Conservation (phyloP, 169 alveolate species). For the Plasmodium gonderi region DNA sequence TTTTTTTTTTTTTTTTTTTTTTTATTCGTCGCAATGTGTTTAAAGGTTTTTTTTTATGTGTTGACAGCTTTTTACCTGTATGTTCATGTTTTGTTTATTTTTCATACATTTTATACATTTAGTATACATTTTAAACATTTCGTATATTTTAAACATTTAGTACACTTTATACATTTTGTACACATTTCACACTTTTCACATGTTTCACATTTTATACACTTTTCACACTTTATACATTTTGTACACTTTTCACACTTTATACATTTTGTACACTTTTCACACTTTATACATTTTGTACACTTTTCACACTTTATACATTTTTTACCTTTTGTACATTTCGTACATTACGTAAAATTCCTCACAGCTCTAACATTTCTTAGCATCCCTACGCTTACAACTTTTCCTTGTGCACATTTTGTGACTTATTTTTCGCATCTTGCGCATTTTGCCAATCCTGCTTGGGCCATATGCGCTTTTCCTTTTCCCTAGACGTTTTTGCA, state of each 20-base stretch:
- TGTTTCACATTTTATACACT: not conserved
- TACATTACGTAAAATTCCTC: no score
- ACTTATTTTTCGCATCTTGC: not conserved
- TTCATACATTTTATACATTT: constrained; percentile 2
- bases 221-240: no score
- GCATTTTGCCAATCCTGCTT: not conserved
- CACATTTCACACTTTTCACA: not conserved
- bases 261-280: no score
- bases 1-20: constrained; percentile 32
- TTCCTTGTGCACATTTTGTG: not conserved
- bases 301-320: no score
- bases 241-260: no score
- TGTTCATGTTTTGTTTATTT: constrained; percentile 9
- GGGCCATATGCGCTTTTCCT: not conserved
- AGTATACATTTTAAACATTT: not conserved
- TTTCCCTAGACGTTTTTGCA: not conserved
- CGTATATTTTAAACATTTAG: not conserved
- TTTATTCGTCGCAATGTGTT: constrained; percentile 1
- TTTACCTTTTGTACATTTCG: no score
- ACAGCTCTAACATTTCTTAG: no score
- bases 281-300: no score
- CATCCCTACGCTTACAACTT: no score
- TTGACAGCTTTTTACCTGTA: not conserved
- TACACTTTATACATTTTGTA: not conserved
- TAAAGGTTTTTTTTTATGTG: not conserved